Conservation (phyloP, 768 basidiomycete genomes). For the Termitomyces sp. region DNA sequence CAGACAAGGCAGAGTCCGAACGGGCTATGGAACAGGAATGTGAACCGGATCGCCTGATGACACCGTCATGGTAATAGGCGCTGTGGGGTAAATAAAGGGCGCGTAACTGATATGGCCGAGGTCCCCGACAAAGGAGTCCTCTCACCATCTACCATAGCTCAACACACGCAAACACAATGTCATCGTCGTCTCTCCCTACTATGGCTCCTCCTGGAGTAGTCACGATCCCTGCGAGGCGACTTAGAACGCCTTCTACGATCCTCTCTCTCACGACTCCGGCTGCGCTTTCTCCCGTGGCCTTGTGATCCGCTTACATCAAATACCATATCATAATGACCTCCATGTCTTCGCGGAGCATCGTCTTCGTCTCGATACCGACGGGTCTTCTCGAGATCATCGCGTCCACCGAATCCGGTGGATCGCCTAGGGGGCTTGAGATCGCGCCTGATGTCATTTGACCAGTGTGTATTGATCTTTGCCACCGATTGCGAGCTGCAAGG, state of each 20-base stretch:
- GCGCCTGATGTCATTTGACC: constrained; percentile 74
- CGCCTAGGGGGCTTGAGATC: constrained; percentile 29
- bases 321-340: constrained; percentile 67
- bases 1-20: constrained; percentile 4
- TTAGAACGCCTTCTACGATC: constrained; percentile 29
- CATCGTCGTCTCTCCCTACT: constrained; percentile 13
- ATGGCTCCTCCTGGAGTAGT: constrained; percentile 17
- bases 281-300: constrained; percentile 42
- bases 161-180: constrained; percentile 11
- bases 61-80: neutral
- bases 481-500: constrained; percentile 82
- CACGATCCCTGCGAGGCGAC: constrained; percentile 24
- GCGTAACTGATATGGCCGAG: constrained; percentile 2
- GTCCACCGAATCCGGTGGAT: constrained; percentile 55
- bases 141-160: constrained; percentile 1
- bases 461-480: constrained; percentile 71
- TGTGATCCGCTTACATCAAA: constrained; percentile 54
- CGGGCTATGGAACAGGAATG: neutral
- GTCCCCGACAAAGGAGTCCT: neutral
- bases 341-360: constrained; percentile 11
- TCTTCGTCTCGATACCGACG: constrained; percentile 55
- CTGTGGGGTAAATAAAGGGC: neutral
- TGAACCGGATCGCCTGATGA: neutral
- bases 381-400: constrained; percentile 71
- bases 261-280: constrained; percentile 43